Evolutionary conservation across 169 alveolate species (phyloP).

Genomic region (Cyclospora cayetanensis): DNA sequence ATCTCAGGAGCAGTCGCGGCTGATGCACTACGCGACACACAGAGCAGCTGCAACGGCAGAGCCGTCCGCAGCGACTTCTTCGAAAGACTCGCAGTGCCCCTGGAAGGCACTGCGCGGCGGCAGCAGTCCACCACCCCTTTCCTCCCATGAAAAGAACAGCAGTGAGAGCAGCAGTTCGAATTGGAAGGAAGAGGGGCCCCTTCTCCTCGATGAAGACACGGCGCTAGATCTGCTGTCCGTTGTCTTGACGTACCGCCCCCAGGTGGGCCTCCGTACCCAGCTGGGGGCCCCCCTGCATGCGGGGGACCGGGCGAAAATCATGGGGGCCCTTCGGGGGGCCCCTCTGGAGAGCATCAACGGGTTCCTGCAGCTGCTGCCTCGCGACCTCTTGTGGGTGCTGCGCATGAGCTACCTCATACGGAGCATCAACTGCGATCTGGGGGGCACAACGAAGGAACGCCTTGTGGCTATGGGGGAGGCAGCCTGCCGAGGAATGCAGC

Average conservation of each 20-base stretch:
- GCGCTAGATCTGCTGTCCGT: constrained; percentile 10
- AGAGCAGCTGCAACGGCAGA: background rate
- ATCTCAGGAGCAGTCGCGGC: background rate
- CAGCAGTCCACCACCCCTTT: background rate
- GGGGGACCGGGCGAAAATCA: background rate
- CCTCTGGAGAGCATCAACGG: background rate
- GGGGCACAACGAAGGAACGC: background rate
- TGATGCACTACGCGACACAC: background rate
- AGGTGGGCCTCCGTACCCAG: background rate
- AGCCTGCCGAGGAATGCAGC: constrained; percentile 31
- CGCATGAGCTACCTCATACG: constrained; percentile 21
- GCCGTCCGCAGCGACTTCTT: background rate
- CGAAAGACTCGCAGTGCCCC: background rate
- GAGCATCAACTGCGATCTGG: background rate
- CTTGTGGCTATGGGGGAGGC: constrained; percentile 1
- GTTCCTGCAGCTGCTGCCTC: constrained; percentile 37
- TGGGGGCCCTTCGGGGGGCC: background rate
- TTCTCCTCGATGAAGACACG: background rate
- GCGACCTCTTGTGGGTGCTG: constrained; percentile 53
- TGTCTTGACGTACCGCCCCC: constrained; percentile 10
- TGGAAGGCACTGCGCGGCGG: too few species aligned
- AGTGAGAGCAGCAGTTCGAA: background rate
- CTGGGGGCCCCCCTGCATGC: constrained; percentile 39
- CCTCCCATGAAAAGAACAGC: background rate
- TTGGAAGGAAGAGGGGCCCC: background rate